Evolutionary conservation across 169 alveolate genomes (phyloP).

Genomic region (Plasmodium sp.): DNA sequence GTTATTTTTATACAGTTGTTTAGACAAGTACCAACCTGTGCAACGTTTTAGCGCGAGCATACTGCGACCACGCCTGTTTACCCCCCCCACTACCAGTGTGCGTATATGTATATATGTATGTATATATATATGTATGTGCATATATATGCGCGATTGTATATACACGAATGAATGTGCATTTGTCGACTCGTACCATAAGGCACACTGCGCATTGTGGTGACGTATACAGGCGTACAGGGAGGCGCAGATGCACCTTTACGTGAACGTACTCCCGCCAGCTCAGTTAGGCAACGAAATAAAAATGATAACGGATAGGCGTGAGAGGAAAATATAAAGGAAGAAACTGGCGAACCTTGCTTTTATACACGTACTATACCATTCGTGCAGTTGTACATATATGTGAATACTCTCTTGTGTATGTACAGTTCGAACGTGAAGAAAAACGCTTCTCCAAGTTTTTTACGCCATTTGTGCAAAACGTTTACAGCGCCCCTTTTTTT

Average conservation of each 20-base stretch:
- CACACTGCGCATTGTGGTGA: not conserved
- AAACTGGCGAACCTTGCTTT: not conserved
- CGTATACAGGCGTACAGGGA: not conserved
- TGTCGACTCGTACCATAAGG: not conserved
- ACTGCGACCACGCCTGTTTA: not conserved
- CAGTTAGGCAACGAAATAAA: not conserved
- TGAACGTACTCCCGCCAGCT: not conserved
- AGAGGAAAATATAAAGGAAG: not conserved
- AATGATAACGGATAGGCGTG: not conserved
- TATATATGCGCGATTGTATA: not conserved
- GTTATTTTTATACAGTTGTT: not conserved
- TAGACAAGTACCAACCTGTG: not conserved
- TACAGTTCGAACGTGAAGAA: not conserved
- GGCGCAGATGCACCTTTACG: not conserved
- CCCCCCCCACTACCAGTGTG: not conserved
- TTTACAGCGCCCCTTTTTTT: not conserved
- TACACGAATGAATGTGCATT: not conserved
- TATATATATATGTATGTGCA: not conserved
- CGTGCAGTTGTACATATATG: not conserved
- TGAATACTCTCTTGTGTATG: not conserved
- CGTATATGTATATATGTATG: not conserved
- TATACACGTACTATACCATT: not conserved
- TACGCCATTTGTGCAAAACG: not conserved
- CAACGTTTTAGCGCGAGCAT: not conserved
- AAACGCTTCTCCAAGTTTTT: not conserved